Conservation (phyloP, 2,329 filamentous ascomycete species). For the Phialemoniopsis sp. region DNA sequence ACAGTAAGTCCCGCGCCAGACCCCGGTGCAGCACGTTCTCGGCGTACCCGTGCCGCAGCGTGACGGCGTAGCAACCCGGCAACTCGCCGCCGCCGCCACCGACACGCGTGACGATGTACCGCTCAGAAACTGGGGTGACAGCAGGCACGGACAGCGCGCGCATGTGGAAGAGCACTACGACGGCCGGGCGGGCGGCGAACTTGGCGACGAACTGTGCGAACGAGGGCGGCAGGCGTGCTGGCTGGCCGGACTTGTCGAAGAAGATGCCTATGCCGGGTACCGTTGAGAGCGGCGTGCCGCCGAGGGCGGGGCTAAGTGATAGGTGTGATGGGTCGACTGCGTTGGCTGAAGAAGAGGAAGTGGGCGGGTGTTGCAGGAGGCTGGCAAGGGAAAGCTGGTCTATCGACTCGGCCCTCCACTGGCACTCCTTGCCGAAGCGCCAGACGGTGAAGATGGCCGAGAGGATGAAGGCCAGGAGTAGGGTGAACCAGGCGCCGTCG, state of each 20-base stretch:
- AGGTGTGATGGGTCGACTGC: neutral
- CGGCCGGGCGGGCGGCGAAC: conserved; percentile 61
- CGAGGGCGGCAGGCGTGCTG: conserved; percentile 51
- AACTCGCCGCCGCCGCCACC: conserved; percentile 25
- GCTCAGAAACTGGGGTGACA: conserved; percentile 37
- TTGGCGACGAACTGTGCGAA: conserved; percentile 72
- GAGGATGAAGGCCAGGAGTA: conserved; percentile 59
- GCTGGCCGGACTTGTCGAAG: conserved; percentile 71
- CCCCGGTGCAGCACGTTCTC: conserved; percentile 66
- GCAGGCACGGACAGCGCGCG: conserved; percentile 57
- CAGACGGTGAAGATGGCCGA: conserved; percentile 66
- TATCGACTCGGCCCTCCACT: conserved; percentile 66
- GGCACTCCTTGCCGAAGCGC: conserved; percentile 75
- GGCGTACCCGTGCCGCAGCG: conserved; percentile 68
- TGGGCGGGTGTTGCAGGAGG: conserved; percentile 18
- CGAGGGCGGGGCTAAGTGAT: conserved; percentile 23
- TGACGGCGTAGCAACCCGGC: conserved; percentile 63
- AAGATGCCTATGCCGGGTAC: conserved; percentile 65
- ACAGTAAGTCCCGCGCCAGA: conserved; percentile 51
- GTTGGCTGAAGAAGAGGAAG: neutral
- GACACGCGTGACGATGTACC: conserved; percentile 40
- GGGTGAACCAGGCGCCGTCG: conserved; percentile 73
- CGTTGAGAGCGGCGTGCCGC: conserved; percentile 35
- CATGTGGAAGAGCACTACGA: conserved; percentile 73
- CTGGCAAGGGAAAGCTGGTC: conserved; percentile 51